These are phyloP conservation scores for Spergularia azorica DNA, from an alignment of 179 eudicot species.

Conservation along the genomic window DNA sequence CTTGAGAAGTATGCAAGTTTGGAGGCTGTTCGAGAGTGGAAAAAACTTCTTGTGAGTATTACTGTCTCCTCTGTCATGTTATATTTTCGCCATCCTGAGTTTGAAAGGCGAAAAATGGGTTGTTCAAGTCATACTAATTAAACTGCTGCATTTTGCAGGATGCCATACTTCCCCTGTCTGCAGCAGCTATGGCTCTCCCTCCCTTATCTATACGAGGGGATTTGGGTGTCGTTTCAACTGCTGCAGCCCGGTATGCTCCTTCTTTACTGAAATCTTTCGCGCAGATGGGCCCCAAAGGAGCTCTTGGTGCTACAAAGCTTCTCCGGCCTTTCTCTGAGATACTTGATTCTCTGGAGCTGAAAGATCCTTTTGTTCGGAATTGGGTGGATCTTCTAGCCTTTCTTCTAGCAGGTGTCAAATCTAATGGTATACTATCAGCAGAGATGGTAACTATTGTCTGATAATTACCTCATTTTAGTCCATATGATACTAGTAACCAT, in stretches of 20 bases:
- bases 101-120: not conserved
- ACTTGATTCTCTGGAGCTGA: slow-evolving; percentile 71
- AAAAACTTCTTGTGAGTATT: slow-evolving; percentile 83
- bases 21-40: slow-evolving; percentile 85
- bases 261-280: slow-evolving; percentile 79
- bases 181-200: slow-evolving; percentile 97
- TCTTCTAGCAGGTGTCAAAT: slow-evolving; percentile 95
- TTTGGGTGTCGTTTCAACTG: slow-evolving; percentile 85
- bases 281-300: slow-evolving; percentile 89
- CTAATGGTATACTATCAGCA: slow-evolving; percentile 89
- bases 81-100: not conserved
- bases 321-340: slow-evolving; percentile 91
- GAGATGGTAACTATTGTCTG: slow-evolving; percentile 80
- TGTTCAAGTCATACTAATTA: slow-evolving; percentile 5
- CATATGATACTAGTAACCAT: not conserved
- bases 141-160: slow-evolving; percentile 48
- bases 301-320: slow-evolving; percentile 92
- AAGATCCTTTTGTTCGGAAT: slow-evolving; percentile 87
- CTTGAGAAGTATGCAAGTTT: slow-evolving; percentile 79
- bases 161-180: slow-evolving; percentile 81
- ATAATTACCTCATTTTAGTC: not conserved
- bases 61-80: not conserved
- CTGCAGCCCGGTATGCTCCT: slow-evolving; percentile 83
- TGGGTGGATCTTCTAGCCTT: slow-evolving; percentile 96
- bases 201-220: slow-evolving; percentile 93